These are phyloP conservation scores for Sporothrix sp. DNA, from an alignment of 2,329 filamentous ascomycete species.

Conservation along the genomic window DNA sequence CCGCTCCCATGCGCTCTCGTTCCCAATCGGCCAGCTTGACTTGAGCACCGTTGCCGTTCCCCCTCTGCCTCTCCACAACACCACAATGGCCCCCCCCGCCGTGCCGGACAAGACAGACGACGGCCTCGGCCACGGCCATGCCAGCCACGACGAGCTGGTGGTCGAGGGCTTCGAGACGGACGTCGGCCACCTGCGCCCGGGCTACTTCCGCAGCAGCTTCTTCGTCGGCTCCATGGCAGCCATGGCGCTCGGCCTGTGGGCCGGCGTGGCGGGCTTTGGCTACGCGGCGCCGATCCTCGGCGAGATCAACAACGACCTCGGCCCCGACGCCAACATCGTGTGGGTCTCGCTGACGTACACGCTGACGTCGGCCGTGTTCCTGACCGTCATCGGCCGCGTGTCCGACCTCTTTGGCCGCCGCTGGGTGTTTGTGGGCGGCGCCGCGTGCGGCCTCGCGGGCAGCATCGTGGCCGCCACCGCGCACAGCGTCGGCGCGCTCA, in stretches of 20 bases:
- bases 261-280: constrained; percentile 23
- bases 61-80: too few species aligned
- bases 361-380: constrained; percentile 21
- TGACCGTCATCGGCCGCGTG: constrained; percentile 22
- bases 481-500: constrained; percentile 27
- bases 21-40: too few species aligned
- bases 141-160: constrained; percentile 5
- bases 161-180: constrained; percentile 9
- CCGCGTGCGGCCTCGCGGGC: constrained; percentile 27
- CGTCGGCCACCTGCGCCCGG: constrained; percentile 4
- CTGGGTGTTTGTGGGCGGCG: constrained; percentile 24
- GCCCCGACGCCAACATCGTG: constrained; percentile 20
- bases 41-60: too few species aligned
- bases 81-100: neutral
- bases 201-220: constrained; percentile 14
- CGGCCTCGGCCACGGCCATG: neutral
- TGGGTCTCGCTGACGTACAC: constrained; percentile 25
- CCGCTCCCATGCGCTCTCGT: too few species aligned
- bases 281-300: constrained; percentile 19
- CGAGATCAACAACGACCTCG: constrained; percentile 14
- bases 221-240: constrained; percentile 13
- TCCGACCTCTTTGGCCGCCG: constrained; percentile 24
- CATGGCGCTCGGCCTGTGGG: constrained; percentile 19
- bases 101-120: neutral
- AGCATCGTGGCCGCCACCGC: constrained; percentile 29